Percentiles rank a stretch among this genome's conserved stretches.
Conservation (phyloP, 75 land plant species). For the Pinus tabuliformis region DNA sequence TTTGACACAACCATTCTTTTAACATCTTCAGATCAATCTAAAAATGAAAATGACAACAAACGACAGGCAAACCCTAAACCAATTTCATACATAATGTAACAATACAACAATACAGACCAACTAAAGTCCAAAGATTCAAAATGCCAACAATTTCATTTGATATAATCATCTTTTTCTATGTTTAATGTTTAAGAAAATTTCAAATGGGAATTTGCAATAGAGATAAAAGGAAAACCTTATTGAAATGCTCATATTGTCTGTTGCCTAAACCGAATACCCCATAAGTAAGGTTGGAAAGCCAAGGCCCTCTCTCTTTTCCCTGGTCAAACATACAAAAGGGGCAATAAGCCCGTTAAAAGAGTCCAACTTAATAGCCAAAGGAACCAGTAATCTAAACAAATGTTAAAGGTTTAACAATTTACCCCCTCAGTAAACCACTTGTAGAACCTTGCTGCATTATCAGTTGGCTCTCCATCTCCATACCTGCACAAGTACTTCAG, state of each 20-base stretch:
- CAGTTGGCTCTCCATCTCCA: constrained; percentile 99
- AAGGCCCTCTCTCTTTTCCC: constrained; percentile 54
- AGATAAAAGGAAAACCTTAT: constrained; percentile 46
- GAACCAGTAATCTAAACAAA: not conserved
- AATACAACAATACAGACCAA: not conserved
- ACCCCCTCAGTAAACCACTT: constrained; percentile 87
- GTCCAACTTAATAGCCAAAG: not conserved
- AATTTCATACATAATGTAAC: not conserved
- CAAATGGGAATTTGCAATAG: not conserved
- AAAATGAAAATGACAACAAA: not conserved
- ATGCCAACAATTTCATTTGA: not conserved
- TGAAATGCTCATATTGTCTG: constrained; percentile 87
- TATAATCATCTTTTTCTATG: not conserved
- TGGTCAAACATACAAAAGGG: constrained; percentile 10
- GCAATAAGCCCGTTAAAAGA: not conserved
- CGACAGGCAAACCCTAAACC: not conserved
- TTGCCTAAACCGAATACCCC: constrained; percentile 89
- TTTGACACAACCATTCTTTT: not conserved
- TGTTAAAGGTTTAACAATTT: not conserved
- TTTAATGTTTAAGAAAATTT: not conserved
- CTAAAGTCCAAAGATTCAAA: not conserved
- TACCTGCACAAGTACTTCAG: constrained; percentile 39
- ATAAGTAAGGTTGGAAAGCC: constrained; percentile 58
- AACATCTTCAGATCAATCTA: not conserved
- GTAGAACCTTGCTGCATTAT: constrained; percentile 97